These are phyloP conservation scores for Chenopodium quinoa DNA, from an alignment of 148 eudicot genomes.

Conservation along the genomic window DNA sequence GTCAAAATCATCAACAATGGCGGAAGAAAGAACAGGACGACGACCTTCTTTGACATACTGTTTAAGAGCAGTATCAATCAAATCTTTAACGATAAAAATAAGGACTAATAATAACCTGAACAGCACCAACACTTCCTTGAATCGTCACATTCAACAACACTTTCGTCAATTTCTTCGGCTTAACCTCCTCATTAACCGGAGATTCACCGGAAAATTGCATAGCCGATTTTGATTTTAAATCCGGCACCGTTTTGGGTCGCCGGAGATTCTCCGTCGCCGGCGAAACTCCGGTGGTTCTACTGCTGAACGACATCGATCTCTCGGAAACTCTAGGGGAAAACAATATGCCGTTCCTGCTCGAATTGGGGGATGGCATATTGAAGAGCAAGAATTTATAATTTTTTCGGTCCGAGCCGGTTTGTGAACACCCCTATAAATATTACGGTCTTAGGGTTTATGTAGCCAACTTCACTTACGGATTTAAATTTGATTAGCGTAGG, in stretches of 20 bases:
- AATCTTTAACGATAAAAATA: constrained; percentile 54
- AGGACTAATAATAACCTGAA: constrained; percentile 58
- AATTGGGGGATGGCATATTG: constrained; percentile 49
- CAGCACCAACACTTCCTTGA: constrained; percentile 65
- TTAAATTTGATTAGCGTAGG: background rate
- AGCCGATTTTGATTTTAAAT: constrained; percentile 30
- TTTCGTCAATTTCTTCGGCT: constrained; percentile 46
- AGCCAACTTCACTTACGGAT: too few species aligned
- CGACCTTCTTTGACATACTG: constrained; percentile 64
- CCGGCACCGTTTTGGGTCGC: constrained; percentile 72
- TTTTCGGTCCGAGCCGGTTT: too few species aligned
- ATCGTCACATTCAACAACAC: constrained; percentile 64
- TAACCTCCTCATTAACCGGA: background rate
- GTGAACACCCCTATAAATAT: too few species aligned
- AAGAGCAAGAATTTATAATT: too few species aligned
- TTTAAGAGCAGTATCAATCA: constrained; percentile 50
- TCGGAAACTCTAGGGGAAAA: constrained; percentile 27
- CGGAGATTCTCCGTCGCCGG: constrained; percentile 20
- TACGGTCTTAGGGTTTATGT: too few species aligned
- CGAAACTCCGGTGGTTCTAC: constrained; percentile 13
- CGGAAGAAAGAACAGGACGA: constrained; percentile 39
- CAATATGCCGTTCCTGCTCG: constrained; percentile 23
- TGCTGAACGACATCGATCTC: constrained; percentile 57
- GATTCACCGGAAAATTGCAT: background rate
- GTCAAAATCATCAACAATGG: constrained; percentile 37